Evolutionary conservation across 2,329 filamentous ascomycete genomes (phyloP), one percentile per base, ranked within the genome.

Genomic region (Ascomycota sp.): DNA sequence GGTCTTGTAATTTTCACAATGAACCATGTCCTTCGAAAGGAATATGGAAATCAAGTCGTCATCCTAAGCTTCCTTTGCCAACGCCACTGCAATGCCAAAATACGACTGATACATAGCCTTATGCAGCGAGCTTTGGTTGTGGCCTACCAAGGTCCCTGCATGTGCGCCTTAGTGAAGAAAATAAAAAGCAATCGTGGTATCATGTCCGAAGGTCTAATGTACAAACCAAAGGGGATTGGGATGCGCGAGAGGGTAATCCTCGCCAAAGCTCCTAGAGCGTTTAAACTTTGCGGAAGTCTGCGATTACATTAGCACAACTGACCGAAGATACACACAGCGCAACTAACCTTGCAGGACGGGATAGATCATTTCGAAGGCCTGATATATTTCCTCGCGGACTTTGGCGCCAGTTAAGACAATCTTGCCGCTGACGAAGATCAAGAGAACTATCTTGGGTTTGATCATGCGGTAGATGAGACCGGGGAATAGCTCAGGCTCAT

Each of bases 401-500:
- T 98, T 95, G 41, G 89, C 89, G 48, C 89, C 89, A 25, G 89
- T 95, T 50, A 95, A 68, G 46, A 95, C 89, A 37, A 95, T 95
- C 69, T 95, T 95, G 48, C 86, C 89, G 47, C 78, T 89, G 46
- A 95, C 86, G 61, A 95, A 95, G 55, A 98, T 94, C 49, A 95
- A 63, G 19, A 95, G 73, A 31, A 95, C 86, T 42, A 95, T 93
- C 73, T 95, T 95, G 13, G 89, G 89, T 66, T 95, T 95, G 66
- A 95, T 94, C 89, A 98, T 98, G 53, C 89, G 83, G 61, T 98
- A 98, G 59, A 98, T 98, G 30, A 98, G 75, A 71, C 89, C 89
- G 47, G 89, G 89, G 69, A 95, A 98, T 53, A 98, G 57, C 52
- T 98, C 89, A 41, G 89, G 89, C 57, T 98, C 89, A 56, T 98